Percentiles rank a stretch among this genome's conserved stretches.
These are phyloP conservation scores for Mortierella sp. DNA, from an alignment of 371 early-diverging fungal species.

Conservation along the genomic window DNA sequence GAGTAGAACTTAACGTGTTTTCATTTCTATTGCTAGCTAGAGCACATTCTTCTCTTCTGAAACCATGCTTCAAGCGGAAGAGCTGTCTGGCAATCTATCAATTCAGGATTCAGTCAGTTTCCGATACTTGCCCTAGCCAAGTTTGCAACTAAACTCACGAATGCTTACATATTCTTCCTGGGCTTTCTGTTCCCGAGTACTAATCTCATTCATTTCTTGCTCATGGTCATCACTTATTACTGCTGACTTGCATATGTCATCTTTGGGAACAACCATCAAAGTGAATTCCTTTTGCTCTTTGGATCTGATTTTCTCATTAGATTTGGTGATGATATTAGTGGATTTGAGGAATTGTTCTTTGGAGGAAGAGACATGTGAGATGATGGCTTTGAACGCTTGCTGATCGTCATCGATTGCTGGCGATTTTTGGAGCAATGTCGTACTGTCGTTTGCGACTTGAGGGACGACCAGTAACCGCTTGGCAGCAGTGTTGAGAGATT, in stretches of 20 bases:
- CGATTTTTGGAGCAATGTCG: constrained; percentile 16
- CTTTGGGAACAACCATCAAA: background rate
- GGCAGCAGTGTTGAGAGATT: background rate
- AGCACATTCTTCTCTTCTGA: constrained; percentile 10
- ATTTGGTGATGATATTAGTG: background rate
- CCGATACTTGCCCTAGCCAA: background rate
- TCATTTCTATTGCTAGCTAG: background rate
- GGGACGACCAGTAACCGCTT: constrained; percentile 12
- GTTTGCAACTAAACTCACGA: background rate
- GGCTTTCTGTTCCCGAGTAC: background rate
- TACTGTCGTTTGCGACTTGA: constrained; percentile 21
- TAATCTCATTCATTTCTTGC: background rate
- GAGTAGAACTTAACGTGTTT: constrained; percentile 2
- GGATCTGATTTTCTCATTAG: background rate
- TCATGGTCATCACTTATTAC: constrained; percentile 11
- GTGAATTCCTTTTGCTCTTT: constrained; percentile 5
- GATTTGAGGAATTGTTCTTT: constrained; percentile 17
- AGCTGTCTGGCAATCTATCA: constrained; percentile 22
- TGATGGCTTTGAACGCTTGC: constrained; percentile 10
- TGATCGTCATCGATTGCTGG: constrained; percentile 8
- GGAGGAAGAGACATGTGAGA: background rate
- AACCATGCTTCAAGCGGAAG: constrained; percentile 26
- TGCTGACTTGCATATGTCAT: constrained; percentile 21
- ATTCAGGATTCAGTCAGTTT: background rate
- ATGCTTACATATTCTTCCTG: constrained; percentile 25